Conservation (phyloP, 1,284 basidiomycete species). For the Sanghuangporus weigelae region DNA sequence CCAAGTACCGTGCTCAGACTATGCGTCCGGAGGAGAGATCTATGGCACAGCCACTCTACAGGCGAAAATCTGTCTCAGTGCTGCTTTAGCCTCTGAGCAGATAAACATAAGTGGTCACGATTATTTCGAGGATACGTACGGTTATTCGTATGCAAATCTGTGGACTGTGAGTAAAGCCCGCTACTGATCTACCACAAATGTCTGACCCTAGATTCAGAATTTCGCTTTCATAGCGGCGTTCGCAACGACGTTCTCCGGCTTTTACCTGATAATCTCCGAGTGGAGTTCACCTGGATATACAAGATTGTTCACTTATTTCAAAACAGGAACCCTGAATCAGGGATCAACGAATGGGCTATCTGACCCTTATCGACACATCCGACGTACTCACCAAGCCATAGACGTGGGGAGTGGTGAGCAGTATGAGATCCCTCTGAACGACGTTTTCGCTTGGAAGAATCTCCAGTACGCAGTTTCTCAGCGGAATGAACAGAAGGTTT, state of each 20-base stretch:
- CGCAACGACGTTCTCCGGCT: conserved; percentile 38
- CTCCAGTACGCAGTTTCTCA: conserved; percentile 60
- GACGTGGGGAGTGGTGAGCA: not conserved
- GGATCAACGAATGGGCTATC: not conserved
- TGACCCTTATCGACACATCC: not conserved
- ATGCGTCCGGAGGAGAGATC: conserved; percentile 43
- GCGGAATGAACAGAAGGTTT: conserved; percentile 47
- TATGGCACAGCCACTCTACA: conserved; percentile 36
- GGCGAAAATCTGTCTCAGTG: conserved; percentile 24
- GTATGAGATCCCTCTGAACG: conserved; percentile 13
- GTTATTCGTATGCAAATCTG: conserved; percentile 43
- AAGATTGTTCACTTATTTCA: conserved; percentile 35
- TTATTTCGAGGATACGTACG: conserved; percentile 37
- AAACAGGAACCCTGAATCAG: conserved; percentile 23
- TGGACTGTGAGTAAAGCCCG: conserved; percentile 33
- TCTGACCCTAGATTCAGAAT: conserved; percentile 27
- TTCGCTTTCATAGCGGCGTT: conserved; percentile 53
- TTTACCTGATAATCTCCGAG: conserved; percentile 52
- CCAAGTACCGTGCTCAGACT: conserved; percentile 34
- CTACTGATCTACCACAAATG: not conserved
- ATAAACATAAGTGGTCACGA: conserved; percentile 24
- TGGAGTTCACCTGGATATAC: conserved; percentile 31
- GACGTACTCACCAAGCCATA: not conserved
- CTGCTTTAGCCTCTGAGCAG: conserved; percentile 21
- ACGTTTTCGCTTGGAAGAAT: conserved; percentile 62